A percentile compares a stretch with the other conserved stretches of the same genome.
These are phyloP conservation scores for Allium sativum DNA, from an alignment of 106 monocot genomes.

Conservation along the genomic window DNA sequence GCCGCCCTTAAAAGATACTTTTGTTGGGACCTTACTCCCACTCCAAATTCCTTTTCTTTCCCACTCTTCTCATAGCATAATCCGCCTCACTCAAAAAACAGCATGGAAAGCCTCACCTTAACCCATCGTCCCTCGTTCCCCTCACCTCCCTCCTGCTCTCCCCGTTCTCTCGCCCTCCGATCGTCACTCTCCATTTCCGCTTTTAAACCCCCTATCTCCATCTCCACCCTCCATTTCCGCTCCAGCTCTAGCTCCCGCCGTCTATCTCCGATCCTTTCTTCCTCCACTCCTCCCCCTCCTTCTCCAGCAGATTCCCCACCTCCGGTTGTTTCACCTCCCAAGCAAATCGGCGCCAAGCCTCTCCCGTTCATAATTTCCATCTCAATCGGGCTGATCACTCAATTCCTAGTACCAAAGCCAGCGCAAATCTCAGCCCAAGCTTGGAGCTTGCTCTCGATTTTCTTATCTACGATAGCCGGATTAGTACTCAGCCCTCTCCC, in stretches of 20 bases:
- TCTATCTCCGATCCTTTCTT: conserved; percentile 2
- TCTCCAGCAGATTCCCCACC: conserved; percentile 6
- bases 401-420: conserved; percentile 68
- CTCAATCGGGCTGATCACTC: conserved; percentile 60
- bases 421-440: conserved; percentile 57
- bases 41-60: background rate
- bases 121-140: conserved; percentile 5
- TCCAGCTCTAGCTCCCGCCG: background rate
- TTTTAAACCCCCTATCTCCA: conserved; percentile 2
- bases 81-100: background rate
- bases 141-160: background rate
- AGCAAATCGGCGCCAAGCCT: conserved; percentile 40
- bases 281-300: background rate
- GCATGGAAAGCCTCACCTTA: conserved; percentile 44
- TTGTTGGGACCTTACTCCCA: background rate
- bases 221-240: conserved; percentile 11
- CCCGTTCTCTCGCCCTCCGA: conserved; percentile 7
- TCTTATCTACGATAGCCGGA: conserved; percentile 80
- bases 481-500: conserved; percentile 79
- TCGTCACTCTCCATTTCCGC: conserved; percentile 6
- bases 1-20: too few relatives aligned
- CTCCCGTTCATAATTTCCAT: conserved; percentile 55
- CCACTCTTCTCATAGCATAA: conserved; percentile 3
- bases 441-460: conserved; percentile 88
- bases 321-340: conserved; percentile 5